A percentile compares a stretch with the other conserved stretches of the same genome.
phyloP scores from a whole-genome alignment of 2,329 filamentous ascomycete genomes.

The Colletotrichum sojae region DNA sequence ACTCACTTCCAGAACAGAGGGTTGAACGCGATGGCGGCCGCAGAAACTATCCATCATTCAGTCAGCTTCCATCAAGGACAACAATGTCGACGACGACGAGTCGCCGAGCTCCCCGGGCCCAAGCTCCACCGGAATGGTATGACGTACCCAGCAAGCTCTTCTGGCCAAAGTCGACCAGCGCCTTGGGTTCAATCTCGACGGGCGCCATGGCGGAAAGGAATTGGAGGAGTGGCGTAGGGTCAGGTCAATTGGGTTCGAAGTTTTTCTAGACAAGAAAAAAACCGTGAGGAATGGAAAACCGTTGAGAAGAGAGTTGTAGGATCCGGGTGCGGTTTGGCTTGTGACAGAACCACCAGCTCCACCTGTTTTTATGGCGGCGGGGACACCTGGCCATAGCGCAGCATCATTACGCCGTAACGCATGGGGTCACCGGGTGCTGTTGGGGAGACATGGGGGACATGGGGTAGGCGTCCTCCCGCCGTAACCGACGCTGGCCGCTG shows the following conservation, averaged over 20 bases:
- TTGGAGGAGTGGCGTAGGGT: neutral
- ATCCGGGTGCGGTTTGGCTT: slow-evolving; percentile 22
- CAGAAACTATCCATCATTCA: slow-evolving; percentile 76
- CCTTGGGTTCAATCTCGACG: slow-evolving; percentile 51
- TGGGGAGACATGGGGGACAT: neutral
- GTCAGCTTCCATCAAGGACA: neutral
- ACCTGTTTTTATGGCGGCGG: slow-evolving; percentile 34
- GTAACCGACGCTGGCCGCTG: neutral
- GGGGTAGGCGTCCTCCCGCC: neutral
- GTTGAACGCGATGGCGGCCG: slow-evolving; percentile 89
- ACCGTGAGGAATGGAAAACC: slow-evolving; percentile 17
- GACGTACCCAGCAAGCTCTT: slow-evolving; percentile 75
- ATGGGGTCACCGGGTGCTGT: slow-evolving; percentile 9
- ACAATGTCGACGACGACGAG: slow-evolving; percentile 14
- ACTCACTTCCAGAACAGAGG: slow-evolving; percentile 99
- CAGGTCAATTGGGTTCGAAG: neutral
- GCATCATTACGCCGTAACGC: slow-evolving; percentile 33
- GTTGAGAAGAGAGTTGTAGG: slow-evolving; percentile 37
- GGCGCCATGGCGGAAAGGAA: slow-evolving; percentile 53
- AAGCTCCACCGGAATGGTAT: slow-evolving; percentile 34
- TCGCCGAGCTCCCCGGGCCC: slow-evolving; percentile 18
- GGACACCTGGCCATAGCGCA: slow-evolving; percentile 41
- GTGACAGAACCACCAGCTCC: slow-evolving; percentile 38
- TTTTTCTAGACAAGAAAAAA: neutral
- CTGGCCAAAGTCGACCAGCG: slow-evolving; percentile 76